Evolutionary conservation across 345 rosid genomes (phyloP).

Genomic region (Eucalyptus microcorys): DNA sequence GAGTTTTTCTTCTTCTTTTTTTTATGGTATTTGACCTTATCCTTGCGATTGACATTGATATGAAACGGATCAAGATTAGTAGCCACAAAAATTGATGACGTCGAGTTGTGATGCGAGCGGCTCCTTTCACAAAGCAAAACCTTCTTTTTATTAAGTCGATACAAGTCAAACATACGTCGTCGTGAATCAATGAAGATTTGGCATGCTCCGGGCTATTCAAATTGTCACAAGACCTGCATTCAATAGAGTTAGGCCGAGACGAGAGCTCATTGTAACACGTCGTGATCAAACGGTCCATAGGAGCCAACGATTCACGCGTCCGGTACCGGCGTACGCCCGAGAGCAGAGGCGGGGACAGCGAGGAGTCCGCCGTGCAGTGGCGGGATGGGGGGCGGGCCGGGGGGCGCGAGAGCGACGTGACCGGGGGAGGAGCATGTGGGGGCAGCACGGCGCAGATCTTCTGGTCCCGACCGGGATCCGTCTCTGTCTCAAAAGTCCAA

Average conservation of each 20-base stretch:
- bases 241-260: not conserved
- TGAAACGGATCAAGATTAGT: not conserved
- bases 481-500: not conserved
- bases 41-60: not conserved
- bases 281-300: not conserved
- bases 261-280: too few relatives aligned
- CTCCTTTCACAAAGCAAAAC: not conserved
- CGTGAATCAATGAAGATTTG: not conserved
- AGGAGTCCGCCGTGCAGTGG: not conserved
- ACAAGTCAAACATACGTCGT: not conserved
- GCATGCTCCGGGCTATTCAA: not conserved
- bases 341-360: not conserved
- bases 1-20: too few relatives aligned
- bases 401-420: not conserved
- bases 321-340: not conserved
- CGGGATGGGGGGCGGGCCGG: not conserved
- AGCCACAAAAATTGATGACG: not conserved
- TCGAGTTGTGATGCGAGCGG: not conserved
- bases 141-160: not conserved
- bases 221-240: not conserved
- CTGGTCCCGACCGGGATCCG: constrained; percentile 10
- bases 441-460: not conserved
- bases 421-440: not conserved
- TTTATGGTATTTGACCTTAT: not conserved
- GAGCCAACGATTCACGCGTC: not conserved